phyloP scores from a whole-genome alignment of 148 eudicot genomes.

The Linanthus parryae region DNA sequence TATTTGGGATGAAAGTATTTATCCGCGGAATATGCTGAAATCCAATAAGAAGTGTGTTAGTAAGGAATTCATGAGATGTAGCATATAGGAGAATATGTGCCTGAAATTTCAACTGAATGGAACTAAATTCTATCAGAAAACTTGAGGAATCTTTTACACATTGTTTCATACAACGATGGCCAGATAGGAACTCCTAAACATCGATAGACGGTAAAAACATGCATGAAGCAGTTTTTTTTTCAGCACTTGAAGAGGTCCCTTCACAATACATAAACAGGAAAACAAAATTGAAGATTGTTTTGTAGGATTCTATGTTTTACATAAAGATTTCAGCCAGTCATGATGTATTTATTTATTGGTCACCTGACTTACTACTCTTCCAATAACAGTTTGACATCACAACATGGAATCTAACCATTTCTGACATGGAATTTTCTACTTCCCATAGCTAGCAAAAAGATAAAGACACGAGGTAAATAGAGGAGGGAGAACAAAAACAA shows the following conservation, averaged over 20 bases:
- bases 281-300: too few species aligned
- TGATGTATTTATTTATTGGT: too few species aligned
- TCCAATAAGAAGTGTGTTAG: conserved; percentile 3
- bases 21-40: conserved; percentile 79
- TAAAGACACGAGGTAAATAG: too few species aligned
- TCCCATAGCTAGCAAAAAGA: too few species aligned
- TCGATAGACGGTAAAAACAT: not conserved
- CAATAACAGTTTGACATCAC: too few species aligned
- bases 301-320: too few species aligned
- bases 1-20: conserved; percentile 60
- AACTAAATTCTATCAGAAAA: not conserved
- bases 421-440: too few species aligned
- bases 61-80: not conserved
- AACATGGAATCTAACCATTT: too few species aligned
- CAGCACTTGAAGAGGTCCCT: not conserved
- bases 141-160: not conserved
- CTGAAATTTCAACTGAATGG: not conserved
- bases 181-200: not conserved
- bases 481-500: too few species aligned
- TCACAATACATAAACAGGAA: too few species aligned
- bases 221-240: not conserved
- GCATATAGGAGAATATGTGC: not conserved
- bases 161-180: not conserved
- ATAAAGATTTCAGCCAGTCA: too few species aligned
- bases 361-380: too few species aligned